A percentile compares a stretch with the other conserved stretches of the same genome.
phyloP scores from a whole-genome alignment of 208 protist genomes.

The Leishmania lainsoni region DNA sequence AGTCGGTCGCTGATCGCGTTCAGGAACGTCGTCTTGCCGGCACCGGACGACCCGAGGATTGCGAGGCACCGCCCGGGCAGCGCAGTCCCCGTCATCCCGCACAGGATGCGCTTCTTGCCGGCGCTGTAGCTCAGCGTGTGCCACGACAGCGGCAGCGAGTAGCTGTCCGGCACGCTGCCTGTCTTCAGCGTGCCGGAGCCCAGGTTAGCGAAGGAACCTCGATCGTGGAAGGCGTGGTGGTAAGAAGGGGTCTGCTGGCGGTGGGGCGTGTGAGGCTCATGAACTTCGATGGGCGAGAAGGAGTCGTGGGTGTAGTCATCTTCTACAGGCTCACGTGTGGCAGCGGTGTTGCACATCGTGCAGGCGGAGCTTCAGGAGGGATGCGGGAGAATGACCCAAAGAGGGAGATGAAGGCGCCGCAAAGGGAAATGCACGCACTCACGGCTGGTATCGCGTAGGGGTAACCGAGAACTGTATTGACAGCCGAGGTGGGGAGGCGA shows the following conservation, averaged over 20 bases:
- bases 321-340: background rate
- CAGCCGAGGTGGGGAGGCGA: background rate
- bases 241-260: background rate
- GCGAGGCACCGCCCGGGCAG: slow-evolving; percentile 76
- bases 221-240: slow-evolving; percentile 26
- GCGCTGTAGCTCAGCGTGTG: slow-evolving; percentile 68
- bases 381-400: background rate
- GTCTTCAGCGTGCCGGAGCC: slow-evolving; percentile 31
- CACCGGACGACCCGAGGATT: slow-evolving; percentile 82
- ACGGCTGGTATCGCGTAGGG: too few relatives aligned
- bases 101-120: slow-evolving; percentile 53
- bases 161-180: slow-evolving; percentile 38
- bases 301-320: background rate
- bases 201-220: slow-evolving; percentile 60
- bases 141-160: slow-evolving; percentile 75
- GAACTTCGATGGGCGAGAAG: background rate
- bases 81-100: slow-evolving; percentile 70
- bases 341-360: background rate
- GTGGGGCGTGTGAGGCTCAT: background rate
- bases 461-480: too few relatives aligned
- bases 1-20: slow-evolving; percentile 82
- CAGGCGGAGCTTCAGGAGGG: background rate
- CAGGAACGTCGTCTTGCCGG: slow-evolving; percentile 76
- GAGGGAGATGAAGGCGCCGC: background rate
- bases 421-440: background rate